A percentile compares a stretch with the other conserved stretches of the same genome.
phyloP scores from a whole-genome alignment of 495 filamentous ascomycete species.

The Ramalina peruviana region DNA sequence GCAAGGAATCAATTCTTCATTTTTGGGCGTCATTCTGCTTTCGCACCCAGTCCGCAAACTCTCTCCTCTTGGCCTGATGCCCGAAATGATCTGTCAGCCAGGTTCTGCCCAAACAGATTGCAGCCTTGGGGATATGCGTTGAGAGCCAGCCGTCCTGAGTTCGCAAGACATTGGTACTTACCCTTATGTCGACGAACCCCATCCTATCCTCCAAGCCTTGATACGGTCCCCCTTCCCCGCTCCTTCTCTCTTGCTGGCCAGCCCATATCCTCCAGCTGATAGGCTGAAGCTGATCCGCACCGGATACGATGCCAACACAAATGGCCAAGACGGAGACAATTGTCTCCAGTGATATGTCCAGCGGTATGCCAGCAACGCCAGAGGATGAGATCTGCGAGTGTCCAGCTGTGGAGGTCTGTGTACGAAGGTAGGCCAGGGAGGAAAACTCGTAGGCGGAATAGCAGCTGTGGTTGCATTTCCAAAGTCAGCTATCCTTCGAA shows the following conservation, averaged over 20 bases:
- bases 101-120: not conserved
- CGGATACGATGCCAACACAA: slow-evolving; percentile 56
- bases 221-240: slow-evolving; percentile 34
- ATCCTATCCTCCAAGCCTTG: slow-evolving; percentile 41
- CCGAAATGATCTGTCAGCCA: slow-evolving; percentile 10
- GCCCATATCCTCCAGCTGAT: slow-evolving; percentile 77
- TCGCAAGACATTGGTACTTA: slow-evolving; percentile 23
- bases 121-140: not conserved
- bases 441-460: slow-evolving; percentile 82
- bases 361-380: slow-evolving; percentile 33
- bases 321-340: slow-evolving; percentile 49
- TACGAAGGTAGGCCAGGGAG: slow-evolving; percentile 45
- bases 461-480: slow-evolving; percentile 36
- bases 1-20: not conserved
- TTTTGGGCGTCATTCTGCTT: slow-evolving; percentile 18
- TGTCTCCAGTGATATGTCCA: slow-evolving; percentile 56
- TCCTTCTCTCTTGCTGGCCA: slow-evolving; percentile 61
- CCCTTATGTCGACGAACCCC: slow-evolving; percentile 57
- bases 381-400: slow-evolving; percentile 8
- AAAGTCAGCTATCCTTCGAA: not conserved
- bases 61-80: slow-evolving; percentile 54
- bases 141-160: not conserved
- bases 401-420: slow-evolving; percentile 19
- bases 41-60: slow-evolving; percentile 64
- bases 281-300: slow-evolving; percentile 54